phyloP scores from a whole-genome alignment of 2,329 filamentous ascomycete species.

The Furcasterigmium furcatum region DNA sequence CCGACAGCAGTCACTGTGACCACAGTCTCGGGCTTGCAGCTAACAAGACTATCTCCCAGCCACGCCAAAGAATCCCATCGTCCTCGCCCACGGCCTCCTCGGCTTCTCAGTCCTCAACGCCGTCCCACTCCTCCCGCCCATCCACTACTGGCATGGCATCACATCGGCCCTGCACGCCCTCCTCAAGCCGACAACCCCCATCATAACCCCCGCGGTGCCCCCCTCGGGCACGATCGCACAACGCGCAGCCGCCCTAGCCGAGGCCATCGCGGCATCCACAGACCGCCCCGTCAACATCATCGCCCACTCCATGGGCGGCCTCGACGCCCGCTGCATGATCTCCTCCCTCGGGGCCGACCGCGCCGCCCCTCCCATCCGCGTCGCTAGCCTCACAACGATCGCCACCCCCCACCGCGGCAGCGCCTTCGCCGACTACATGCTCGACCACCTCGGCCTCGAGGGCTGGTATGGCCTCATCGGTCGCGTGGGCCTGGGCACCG shows the following conservation, averaged over 20 bases:
- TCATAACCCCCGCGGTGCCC: constrained; percentile 60
- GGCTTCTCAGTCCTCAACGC: constrained; percentile 57
- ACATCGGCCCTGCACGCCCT: constrained; percentile 52
- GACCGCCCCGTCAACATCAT: constrained; percentile 70
- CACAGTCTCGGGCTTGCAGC: not conserved
- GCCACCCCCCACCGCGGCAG: constrained; percentile 53
- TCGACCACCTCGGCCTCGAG: constrained; percentile 45
- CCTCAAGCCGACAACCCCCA: constrained; percentile 45
- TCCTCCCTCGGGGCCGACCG: constrained; percentile 50
- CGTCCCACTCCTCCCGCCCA: constrained; percentile 46
- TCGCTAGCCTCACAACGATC: constrained; percentile 51
- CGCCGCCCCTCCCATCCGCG: constrained; percentile 39
- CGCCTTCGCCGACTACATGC: constrained; percentile 51
- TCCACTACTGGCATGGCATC: constrained; percentile 66
- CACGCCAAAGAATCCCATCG: constrained; percentile 58
- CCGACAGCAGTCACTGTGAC: not conserved
- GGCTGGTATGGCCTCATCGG: constrained; percentile 51
- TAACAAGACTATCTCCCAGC: constrained; percentile 27
- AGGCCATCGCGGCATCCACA: constrained; percentile 44
- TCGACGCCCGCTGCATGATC: constrained; percentile 65
- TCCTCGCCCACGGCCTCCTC: constrained; percentile 63
- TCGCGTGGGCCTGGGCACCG: constrained; percentile 51
- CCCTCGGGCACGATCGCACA: constrained; percentile 58
- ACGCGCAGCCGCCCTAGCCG: constrained; percentile 54
- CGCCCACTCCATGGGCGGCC: constrained; percentile 65